Percentiles rank a stretch among this genome's conserved stretches.
Conservation (phyloP, 1,139 yeast species). For the Saccharomyces hybrid region DNA sequence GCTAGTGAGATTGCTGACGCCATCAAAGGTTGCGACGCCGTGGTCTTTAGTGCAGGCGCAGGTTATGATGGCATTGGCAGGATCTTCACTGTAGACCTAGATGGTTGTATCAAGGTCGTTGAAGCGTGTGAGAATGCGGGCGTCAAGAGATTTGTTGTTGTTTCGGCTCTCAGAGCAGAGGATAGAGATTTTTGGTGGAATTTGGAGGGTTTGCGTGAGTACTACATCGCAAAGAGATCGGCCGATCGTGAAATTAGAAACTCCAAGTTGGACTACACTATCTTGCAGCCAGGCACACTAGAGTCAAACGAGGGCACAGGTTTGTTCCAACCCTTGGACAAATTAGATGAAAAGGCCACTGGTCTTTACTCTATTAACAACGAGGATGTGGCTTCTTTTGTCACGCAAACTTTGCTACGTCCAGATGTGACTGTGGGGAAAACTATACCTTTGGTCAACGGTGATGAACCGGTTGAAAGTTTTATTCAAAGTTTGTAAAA, state of each 20-base stretch:
- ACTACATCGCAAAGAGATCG: slow-evolving; percentile 47
- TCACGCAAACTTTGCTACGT: slow-evolving; percentile 21
- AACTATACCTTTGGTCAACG: slow-evolving; percentile 32
- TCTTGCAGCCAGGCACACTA: slow-evolving; percentile 45
- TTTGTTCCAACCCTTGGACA: slow-evolving; percentile 24
- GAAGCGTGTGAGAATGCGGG: slow-evolving; percentile 47
- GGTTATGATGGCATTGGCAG: slow-evolving; percentile 45
- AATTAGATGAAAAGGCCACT: slow-evolving; percentile 11
- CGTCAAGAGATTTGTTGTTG: slow-evolving; percentile 43
- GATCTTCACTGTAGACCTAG: slow-evolving; percentile 54
- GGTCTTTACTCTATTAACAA: slow-evolving; percentile 15
- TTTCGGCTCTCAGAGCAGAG: slow-evolving; percentile 52
- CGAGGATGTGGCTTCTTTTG: slow-evolving; percentile 28
- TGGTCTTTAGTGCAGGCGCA: slow-evolving; percentile 59
- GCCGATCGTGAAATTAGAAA: slow-evolving; percentile 43
- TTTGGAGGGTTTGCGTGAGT: slow-evolving; percentile 32
- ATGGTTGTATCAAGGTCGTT: slow-evolving; percentile 51
- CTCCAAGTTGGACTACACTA: slow-evolving; percentile 44
- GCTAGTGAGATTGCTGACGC: slow-evolving; percentile 34
- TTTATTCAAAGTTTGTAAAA: slow-evolving; percentile 17
- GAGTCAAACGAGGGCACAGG: slow-evolving; percentile 38
- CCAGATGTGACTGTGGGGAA: slow-evolving; percentile 27
- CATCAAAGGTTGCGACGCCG: slow-evolving; percentile 46
- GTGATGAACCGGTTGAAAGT: slow-evolving; percentile 28
- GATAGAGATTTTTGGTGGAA: slow-evolving; percentile 40